Evolutionary conservation across 306 rosid genomes (phyloP).

Genomic region (Prunus persica): DNA sequence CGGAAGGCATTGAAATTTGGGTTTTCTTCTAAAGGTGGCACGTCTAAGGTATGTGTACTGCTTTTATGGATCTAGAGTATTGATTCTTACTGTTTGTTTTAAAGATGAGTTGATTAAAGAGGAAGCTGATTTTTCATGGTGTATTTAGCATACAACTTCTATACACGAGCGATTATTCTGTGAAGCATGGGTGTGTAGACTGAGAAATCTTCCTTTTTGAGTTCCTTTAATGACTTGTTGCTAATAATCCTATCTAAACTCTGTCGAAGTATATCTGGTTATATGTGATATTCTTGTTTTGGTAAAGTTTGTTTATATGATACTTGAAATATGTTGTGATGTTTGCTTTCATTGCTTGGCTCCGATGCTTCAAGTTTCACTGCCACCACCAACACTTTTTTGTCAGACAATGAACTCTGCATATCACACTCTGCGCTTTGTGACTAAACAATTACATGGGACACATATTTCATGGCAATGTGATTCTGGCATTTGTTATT

Average conservation of each 20-base stretch:
- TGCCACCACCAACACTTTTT: background rate
- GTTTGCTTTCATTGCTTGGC: background rate
- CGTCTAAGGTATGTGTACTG: constrained; percentile 48
- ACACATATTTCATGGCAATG: background rate
- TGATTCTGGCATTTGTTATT: background rate
- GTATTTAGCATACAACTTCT: background rate
- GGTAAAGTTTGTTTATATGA: background rate
- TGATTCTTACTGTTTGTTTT: background rate
- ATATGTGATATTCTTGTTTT: background rate
- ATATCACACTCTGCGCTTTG: background rate
- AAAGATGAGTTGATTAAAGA: background rate
- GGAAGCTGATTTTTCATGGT: background rate
- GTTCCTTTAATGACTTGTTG: background rate
- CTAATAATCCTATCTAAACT: background rate
- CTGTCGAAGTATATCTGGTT: background rate
- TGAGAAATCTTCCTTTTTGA: background rate
- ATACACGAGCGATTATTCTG: background rate
- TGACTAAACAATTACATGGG: background rate
- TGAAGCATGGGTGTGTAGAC: background rate
- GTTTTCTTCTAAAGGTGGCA: constrained; percentile 79
- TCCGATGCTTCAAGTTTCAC: background rate
- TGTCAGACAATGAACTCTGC: background rate
- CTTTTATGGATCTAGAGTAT: background rate
- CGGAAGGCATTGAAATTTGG: constrained; percentile 88
- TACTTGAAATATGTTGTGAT: background rate